Evolutionary conservation across 805 yeast genomes (phyloP), one percentile per base, ranked within the genome.

Genomic region (Myxozyma udenii): DNA sequence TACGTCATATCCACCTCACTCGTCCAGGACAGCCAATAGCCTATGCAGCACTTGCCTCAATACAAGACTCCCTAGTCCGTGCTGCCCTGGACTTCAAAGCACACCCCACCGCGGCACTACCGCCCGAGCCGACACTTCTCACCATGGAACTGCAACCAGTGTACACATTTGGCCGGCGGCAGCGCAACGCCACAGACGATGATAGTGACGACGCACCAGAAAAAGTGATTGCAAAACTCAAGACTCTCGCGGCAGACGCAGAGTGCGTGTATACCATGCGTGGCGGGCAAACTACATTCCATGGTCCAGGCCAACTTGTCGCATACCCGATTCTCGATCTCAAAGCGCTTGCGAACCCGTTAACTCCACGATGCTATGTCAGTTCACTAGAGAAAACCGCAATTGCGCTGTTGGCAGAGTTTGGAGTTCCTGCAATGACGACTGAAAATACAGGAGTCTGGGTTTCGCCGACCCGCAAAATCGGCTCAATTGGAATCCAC

Each of bases 201-300:
- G 50, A 41, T 60, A 28, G 14, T 28, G 33, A 28, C 9, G 33
- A 28, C 9, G 33, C 9, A 9, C 33, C 33, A 9, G 9, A 9
- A 14, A 16, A 6, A 32, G 41, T 37, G 16, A 30, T 46, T 23
- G 33, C 33, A 21, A 35, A 22, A 18, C 26, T 50, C 68, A 64
- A 46, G 55, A 41, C 55, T 64, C 56, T 43, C 53, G 41, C 60
- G 14, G 46, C 48, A 1, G 52, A 46, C 9, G 84, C 89, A 14
- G 74, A 75, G 26, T 86, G 80, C 63, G 77, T 83, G n/a, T 91
- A 87, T 62, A 78, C 93, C 0, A 81, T 81, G 48, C 74, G 99
- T 55, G 99, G 99, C 14, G 99, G 99, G 0, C 95, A 93, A 66
- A 80, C 93, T 1, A 93, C 98, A 0, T 93, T 87, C 74, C 99